Conservation (phyloP, 2,329 filamentous ascomycete genomes). For the Beauveria sp. region DNA sequence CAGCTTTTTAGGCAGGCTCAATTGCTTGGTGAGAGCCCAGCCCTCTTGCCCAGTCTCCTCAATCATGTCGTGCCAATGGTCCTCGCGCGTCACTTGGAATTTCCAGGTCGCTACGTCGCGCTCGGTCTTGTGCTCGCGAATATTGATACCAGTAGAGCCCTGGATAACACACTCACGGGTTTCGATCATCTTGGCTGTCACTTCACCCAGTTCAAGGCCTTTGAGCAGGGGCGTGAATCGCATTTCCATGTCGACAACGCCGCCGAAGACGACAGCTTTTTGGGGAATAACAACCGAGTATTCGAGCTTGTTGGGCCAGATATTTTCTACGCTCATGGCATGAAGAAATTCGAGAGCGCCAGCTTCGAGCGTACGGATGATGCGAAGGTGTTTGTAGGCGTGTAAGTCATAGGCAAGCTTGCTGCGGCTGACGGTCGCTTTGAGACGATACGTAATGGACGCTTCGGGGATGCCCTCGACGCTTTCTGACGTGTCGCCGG, state of each 20-base stretch:
- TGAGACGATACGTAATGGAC: conserved; percentile 83
- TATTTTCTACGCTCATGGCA: conserved; percentile 92
- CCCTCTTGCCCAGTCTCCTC: conserved; percentile 60
- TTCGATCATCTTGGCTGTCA: conserved; percentile 75
- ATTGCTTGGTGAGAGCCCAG: conserved; percentile 52
- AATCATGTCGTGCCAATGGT: conserved; percentile 63
- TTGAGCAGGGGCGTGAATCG: conserved; percentile 83
- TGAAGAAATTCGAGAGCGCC: conserved; percentile 72
- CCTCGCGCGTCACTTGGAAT: conserved; percentile 45
- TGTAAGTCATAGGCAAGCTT: conserved; percentile 85
- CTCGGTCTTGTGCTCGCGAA: conserved; percentile 53
- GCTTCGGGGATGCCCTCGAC: conserved; percentile 83
- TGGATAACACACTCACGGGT: conserved; percentile 58
- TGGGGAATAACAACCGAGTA: conserved; percentile 91
- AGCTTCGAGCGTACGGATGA: conserved; percentile 70
- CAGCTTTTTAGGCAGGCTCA: conserved; percentile 72
- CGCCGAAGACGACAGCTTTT: conserved; percentile 91
- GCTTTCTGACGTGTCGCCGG: conserved; percentile 71
- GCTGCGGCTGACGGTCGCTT: conserved; percentile 78
- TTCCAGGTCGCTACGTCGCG: conserved; percentile 56
- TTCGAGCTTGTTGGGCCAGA: conserved; percentile 96
- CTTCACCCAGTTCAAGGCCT: conserved; percentile 75
- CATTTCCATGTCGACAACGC: conserved; percentile 76
- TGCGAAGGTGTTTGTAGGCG: conserved; percentile 68
- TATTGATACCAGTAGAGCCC: conserved; percentile 36